phyloP scores from a whole-genome alignment of 805 yeast species.

The Nakazawaea ishiwadae region DNA sequence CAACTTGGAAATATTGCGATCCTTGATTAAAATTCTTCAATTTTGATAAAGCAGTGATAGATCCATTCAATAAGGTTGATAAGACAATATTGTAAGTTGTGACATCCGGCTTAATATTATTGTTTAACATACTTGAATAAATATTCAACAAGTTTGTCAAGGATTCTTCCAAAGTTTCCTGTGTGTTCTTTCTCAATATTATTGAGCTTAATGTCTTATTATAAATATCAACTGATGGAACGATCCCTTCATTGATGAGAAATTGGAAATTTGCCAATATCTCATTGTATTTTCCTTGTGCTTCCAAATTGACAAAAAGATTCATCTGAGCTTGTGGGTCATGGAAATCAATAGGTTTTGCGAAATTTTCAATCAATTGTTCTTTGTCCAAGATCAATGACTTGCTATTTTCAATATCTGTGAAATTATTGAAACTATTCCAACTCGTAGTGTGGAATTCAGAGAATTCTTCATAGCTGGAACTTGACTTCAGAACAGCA shows the following conservation, averaged over 20 bases:
- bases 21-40: slow-evolving; percentile 33
- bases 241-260: slow-evolving; percentile 26
- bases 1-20: slow-evolving; percentile 45
- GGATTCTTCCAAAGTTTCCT: slow-evolving; percentile 51
- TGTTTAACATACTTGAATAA: slow-evolving; percentile 60
- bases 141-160: slow-evolving; percentile 60
- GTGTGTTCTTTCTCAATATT: slow-evolving; percentile 41
- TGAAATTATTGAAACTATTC: no score
- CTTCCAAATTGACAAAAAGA: slow-evolving; percentile 21
- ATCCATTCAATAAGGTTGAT: slow-evolving; percentile 44
- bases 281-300: slow-evolving; percentile 24
- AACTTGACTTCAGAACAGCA: background rate
- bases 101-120: slow-evolving; percentile 49
- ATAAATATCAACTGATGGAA: slow-evolving; percentile 50
- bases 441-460: background rate
- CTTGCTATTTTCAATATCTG: no score
- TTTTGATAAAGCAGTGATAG: slow-evolving; percentile 33
- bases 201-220: slow-evolving; percentile 55
- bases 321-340: slow-evolving; percentile 14
- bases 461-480: background rate
- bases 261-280: slow-evolving; percentile 26
- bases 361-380: background rate
- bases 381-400: background rate
- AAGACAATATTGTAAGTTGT: slow-evolving; percentile 52
- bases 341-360: slow-evolving; percentile 4